Percentiles rank a stretch among this genome's conserved stretches.
Conservation (phyloP, 1,284 basidiomycete species). For the Coniophora puteana region DNA sequence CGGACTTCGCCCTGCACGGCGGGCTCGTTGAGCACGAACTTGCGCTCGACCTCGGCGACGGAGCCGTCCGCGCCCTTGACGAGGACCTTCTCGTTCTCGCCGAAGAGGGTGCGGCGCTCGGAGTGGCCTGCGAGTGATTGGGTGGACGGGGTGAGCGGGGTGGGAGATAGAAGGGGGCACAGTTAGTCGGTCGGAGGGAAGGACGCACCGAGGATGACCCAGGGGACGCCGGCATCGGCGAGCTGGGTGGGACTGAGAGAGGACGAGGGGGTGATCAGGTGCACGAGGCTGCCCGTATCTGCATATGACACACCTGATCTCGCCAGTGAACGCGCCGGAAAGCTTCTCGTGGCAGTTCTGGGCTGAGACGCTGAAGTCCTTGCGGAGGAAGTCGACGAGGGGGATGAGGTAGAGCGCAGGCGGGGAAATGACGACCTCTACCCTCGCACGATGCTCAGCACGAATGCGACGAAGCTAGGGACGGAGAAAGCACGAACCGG, state of each 20-base stretch:
- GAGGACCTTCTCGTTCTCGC: constrained; percentile 66
- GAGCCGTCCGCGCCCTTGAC: too few species aligned
- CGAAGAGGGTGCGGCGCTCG: constrained; percentile 91
- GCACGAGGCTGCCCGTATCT: neutral
- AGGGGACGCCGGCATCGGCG: constrained; percentile 82
- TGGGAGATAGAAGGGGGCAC: too few species aligned
- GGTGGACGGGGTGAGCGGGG: neutral
- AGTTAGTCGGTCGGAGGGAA: too few species aligned
- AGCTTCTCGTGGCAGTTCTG: constrained; percentile 90
- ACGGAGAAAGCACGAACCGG: constrained; percentile 49
- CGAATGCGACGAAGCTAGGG: neutral
- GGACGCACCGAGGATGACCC: constrained; percentile 83
- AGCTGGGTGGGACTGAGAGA: constrained; percentile 75
- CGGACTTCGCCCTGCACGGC: too few species aligned
- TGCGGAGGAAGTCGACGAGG: constrained; percentile 54
- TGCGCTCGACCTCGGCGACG: too few species aligned
- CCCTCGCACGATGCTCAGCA: constrained; percentile 2
- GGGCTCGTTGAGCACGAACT: too few species aligned
- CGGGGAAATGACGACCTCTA: constrained; percentile 91
- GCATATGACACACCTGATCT: constrained; percentile 74
- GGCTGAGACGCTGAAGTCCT: constrained; percentile 76
- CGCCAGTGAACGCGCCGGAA: constrained; percentile 93
- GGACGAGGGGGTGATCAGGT: constrained; percentile 1
- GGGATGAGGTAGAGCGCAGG: constrained; percentile 85
- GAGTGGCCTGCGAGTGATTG: constrained; percentile 67